Conservation (phyloP, 2,329 filamentous ascomycete species). For the Hortaea sp. region DNA sequence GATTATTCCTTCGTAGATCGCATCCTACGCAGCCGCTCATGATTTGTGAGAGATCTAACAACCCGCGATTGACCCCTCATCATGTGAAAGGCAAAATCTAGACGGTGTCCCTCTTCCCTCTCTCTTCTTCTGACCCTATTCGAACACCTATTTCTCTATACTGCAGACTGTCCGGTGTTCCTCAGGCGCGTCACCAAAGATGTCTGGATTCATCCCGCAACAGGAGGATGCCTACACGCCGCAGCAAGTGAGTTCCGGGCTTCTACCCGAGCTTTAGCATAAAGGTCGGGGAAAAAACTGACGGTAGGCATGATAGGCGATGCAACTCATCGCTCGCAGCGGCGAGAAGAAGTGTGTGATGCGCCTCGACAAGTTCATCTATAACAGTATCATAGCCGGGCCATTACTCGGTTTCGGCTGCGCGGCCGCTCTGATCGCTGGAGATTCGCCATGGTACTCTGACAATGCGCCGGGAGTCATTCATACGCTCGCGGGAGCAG, state of each 20-base stretch:
- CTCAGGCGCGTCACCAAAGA: background rate
- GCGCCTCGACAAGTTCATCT: constrained; percentile 43
- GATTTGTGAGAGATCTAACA: too few species aligned
- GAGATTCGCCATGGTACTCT: constrained; percentile 23
- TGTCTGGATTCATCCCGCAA: background rate
- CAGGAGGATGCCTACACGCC: constrained; percentile 5
- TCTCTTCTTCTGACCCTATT: too few species aligned
- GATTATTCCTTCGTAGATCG: too few species aligned
- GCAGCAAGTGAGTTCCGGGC: constrained; percentile 27
- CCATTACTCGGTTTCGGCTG: constrained; percentile 43
- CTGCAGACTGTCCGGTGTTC: too few species aligned
- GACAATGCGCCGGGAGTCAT: constrained; percentile 25
- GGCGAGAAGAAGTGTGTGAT: constrained; percentile 44
- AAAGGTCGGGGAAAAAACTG: background rate
- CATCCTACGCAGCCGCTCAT: too few species aligned
- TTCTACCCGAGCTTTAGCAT: background rate
- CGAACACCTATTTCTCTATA: too few species aligned
- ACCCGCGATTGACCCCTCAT: too few species aligned
- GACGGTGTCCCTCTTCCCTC: too few species aligned
- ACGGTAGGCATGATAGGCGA: constrained; percentile 26
- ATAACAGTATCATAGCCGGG: constrained; percentile 43
- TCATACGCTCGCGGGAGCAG: constrained; percentile 19
- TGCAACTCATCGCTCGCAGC: constrained; percentile 40
- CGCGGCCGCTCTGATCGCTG: constrained; percentile 22
- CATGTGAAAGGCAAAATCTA: too few species aligned